Base-by-base conservation (phyloP, 805 yeast genomes). In the Schizosaccharomyces osmophilus region DNA sequence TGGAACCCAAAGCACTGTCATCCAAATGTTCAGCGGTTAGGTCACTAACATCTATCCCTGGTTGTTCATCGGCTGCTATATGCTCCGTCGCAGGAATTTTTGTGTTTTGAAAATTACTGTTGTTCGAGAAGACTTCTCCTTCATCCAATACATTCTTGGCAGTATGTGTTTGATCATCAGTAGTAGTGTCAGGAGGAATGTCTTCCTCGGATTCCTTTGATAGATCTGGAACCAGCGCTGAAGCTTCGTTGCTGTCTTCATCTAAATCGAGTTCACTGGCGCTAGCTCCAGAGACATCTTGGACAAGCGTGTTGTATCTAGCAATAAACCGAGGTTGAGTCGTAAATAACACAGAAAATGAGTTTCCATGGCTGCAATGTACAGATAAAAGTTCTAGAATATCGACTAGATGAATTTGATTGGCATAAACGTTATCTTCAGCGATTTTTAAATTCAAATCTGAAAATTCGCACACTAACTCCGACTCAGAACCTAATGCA, bases 281-380 rank as follows among this genome's bases (percentile, higher is more conserved):
- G 24, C 36, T 24, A 17, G 57, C 22, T 6, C 57, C 24, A 17
- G 57, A 51, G 5, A 29, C 31, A 17, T 17, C 36, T 4, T 51
- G 57, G 5, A 51, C 57, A 51, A 51, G 57, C 26, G 22, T 17
- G 26, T 51, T 51, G 26, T 51, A 51, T 24, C 57, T 22, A 24
- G 57, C 57, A 29, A 51, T 51, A 51, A 51, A 51, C 13, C 57
- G 57, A 17, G 57, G 57, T 26, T 51, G 57, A 17, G 57, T 51
- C 15, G 57, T 17, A 29, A 51, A 22, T 9, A 24, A 17, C 15
- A 51, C 26, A 51, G 36, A 29, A 26, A 51, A 51, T 5, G 36
- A 22, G 13, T 51, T 17, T 9, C 26, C 36, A 19, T 17, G 36
- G 11, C 26, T 29, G 22, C 36, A 51, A 17, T 51, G 57, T n/a